Evolutionary conservation across 176 grass and related monocot species (phyloP).

Genomic region (Stipa capillata): DNA sequence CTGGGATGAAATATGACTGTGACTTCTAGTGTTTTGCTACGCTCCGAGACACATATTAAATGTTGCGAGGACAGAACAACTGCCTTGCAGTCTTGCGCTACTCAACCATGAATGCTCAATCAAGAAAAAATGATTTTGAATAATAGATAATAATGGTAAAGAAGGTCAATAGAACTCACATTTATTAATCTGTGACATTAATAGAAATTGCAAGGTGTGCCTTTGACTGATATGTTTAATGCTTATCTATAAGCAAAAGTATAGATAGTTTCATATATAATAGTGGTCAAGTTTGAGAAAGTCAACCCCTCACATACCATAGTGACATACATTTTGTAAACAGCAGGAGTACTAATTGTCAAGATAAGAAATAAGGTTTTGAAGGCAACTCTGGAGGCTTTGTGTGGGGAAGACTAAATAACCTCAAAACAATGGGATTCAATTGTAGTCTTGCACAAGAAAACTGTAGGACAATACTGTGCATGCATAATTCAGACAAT

Average conservation of each 20-base stretch:
- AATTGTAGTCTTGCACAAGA: neutral
- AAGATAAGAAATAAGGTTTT: neutral
- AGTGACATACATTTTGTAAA: neutral
- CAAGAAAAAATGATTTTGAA: neutral
- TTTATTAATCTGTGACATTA: neutral
- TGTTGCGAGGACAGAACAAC: neutral
- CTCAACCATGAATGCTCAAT: neutral
- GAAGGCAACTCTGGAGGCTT: neutral
- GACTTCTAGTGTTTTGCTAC: neutral
- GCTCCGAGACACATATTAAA: neutral
- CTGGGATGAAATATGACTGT: neutral
- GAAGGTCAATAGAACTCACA: neutral
- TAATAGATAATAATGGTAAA: neutral
- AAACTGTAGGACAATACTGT: neutral
- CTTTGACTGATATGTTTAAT: neutral
- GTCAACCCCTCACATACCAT: neutral
- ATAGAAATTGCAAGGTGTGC: neutral
- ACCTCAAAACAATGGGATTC: neutral
- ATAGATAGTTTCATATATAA: neutral
- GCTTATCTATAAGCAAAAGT: neutral
- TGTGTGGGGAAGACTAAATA: neutral
- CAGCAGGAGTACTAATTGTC: neutral
- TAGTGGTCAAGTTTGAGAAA: neutral
- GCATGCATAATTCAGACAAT: neutral
- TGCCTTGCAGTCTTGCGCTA: neutral